Base-by-base conservation (phyloP, 2,329 filamentous ascomycete genomes). In the Grosmannia clavigera region DNA sequence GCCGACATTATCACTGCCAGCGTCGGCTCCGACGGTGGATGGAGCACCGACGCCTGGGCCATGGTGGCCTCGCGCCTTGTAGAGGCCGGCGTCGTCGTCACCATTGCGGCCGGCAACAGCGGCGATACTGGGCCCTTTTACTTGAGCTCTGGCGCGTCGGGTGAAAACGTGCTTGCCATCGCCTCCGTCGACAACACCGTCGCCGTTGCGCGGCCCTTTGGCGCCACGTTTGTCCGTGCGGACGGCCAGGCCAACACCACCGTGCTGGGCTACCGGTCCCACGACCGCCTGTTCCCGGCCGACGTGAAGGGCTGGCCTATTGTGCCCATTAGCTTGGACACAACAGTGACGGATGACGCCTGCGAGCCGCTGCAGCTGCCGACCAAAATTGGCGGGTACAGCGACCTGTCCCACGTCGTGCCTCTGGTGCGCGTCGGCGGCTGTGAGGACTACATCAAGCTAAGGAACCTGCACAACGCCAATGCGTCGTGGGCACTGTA, bases 1-100 rank as follows among this genome's bases (percentile, higher is more conserved):
- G 78, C 77, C 40, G 73, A 83, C 65, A 78, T 83, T 63, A 83
- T 83, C 66, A 81, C 78, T 0, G 74, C 78, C 1, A 81, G 78
- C 5, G 76, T 83, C 56, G 79, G 80, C 19, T 74, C 73, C 0
- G 65, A 75, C 0, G 75, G 73, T 0, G 81, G 81, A 14, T 83
- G 80, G 80, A 71, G 73, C 2, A 76, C 80, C 62, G 76, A 80
- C 16, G 74, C 78, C 0, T 80, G 75, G 76, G 73, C 79, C 9
- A 74, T 75, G 1, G 74, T 74, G 2, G 77, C 80, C 19, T 76
- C 77, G 22, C 74, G 78, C 4, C 81, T 83, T 43, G 78, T 80
- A 19, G 76, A 76, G 14, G 71, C 75, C 38, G 81, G 81, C 51
- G 77, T 83, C 3, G 75, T 78, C 2, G 80, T 78, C 65, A 75